Evolutionary conservation across 2,329 filamentous ascomycete species (phyloP), one percentile per base, ranked within the genome.

Genomic region (Clarireedia homoeocarpa): DNA sequence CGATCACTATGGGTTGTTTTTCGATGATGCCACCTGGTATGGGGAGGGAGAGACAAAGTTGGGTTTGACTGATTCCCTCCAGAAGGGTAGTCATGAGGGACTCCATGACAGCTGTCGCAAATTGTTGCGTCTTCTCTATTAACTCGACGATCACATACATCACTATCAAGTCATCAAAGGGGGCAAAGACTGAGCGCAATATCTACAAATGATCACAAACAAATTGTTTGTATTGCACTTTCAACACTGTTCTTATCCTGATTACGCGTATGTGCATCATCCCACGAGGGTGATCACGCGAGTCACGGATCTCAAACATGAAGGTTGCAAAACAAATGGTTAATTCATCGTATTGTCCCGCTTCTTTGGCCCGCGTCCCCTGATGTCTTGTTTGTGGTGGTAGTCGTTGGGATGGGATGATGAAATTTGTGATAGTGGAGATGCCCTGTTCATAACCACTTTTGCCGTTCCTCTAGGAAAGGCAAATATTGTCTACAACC

Each of bases 1-100:
- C 82, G 83, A 79, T 84, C 77, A 77, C 55, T 58, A 77, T 73
- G 75, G 75, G 78, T 55, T 51, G 79, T 78, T 80, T 80, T 78
- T 78, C 78, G 72, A 66, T 70, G 69, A 68, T 65, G 72, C 71
- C 75, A 72, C 66, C 65, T 40, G 65, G 65, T 62, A 66, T 63
- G 63, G 61, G 50, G 55, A 60, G 48, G 62, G 63, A 67, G 62
- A 69, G 66, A 46, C 57, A 57, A 71, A 74, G 75, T 73, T 77
- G 73, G 76, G 70, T 56, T 57, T 46, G 61, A 60, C 65, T 64
- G 66, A 73, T 69, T 69, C 73, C 76, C 72, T 56, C 53, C 62
- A 61, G 60, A 69, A 73, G 74, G 74, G 69, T 68, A 62, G 75
- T 74, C 76, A 78, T 79, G 73, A 76, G 76, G 75, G 74, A 74